Conservation (phyloP, 2,329 filamentous ascomycete species). For the Fusarium setosum region DNA sequence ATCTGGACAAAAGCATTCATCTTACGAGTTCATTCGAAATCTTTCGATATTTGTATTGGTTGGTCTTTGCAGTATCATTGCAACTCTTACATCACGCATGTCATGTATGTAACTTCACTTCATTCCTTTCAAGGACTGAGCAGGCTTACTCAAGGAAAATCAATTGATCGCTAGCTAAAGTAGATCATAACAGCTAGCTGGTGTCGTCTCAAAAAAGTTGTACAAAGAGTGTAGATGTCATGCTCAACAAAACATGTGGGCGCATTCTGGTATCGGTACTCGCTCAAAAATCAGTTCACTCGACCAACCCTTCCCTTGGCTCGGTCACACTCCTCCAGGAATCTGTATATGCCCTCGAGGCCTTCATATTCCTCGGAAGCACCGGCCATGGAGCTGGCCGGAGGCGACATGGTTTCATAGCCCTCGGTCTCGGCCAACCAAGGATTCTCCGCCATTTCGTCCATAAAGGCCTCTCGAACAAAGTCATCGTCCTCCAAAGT, state of each 20-base stretch:
- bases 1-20: too few species aligned
- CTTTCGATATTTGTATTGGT: too few species aligned
- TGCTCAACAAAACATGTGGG: slow-evolving; percentile 14
- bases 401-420: slow-evolving; percentile 63
- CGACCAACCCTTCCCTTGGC: slow-evolving; percentile 48
- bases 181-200: slow-evolving; percentile 28
- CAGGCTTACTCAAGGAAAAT: slow-evolving; percentile 32
- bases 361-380: slow-evolving; percentile 64
- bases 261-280: slow-evolving; percentile 33
- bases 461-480: slow-evolving; percentile 53
- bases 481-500: slow-evolving; percentile 50
- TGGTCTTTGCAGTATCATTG: too few species aligned
- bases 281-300: slow-evolving; percentile 34
- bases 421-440: slow-evolving; percentile 62
- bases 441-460: slow-evolving; percentile 58
- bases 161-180: slow-evolving; percentile 33
- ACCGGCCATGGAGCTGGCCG: slow-evolving; percentile 56
- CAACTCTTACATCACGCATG: not conserved
- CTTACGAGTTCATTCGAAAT: too few species aligned
- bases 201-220: slow-evolving; percentile 21
- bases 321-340: slow-evolving; percentile 68
- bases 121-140: not conserved
- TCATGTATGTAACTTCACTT: not conserved
- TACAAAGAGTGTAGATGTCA: slow-evolving; percentile 42
- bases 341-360: slow-evolving; percentile 67